These are phyloP conservation scores for Discostella stelligeroides DNA, from an alignment of 108 stramenopile genomes.

Conservation along the genomic window DNA sequence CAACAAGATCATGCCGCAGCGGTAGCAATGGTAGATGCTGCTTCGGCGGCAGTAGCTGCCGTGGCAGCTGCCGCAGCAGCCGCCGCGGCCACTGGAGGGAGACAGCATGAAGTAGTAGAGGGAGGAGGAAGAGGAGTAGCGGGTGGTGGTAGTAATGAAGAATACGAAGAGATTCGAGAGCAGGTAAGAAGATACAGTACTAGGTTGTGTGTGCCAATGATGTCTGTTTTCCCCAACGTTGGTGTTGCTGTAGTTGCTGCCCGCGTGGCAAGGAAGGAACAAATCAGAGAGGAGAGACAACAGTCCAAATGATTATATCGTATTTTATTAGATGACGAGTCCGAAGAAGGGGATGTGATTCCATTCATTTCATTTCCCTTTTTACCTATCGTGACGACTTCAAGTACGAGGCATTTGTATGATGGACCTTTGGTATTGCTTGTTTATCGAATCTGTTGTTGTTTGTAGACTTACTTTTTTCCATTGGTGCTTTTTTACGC, in stretches of 20 bases:
- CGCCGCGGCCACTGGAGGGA: no score
- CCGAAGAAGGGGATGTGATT: neutral
- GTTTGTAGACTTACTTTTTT: no score
- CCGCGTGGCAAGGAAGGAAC: neutral
- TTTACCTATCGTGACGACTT: constrained; percentile 16
- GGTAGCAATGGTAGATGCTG: no score
- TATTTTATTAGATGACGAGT: constrained; percentile 22
- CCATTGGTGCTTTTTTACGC: neutral
- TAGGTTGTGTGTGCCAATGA: no score
- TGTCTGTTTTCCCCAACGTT: neutral
- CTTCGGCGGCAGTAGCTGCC: no score
- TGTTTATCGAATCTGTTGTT: no score
- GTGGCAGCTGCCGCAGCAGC: no score
- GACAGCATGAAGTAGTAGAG: no score
- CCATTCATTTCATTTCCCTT: constrained; percentile 12
- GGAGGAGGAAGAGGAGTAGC: no score
- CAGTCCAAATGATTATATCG: constrained; percentile 12
- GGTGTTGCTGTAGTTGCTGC: neutral
- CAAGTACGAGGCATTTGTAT: constrained; percentile 19
- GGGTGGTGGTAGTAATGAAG: constrained; percentile 60
- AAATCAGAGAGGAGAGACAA: neutral
- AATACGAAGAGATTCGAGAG: constrained; percentile 80
- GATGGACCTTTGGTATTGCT: constrained; percentile 18
- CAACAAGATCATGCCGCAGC: no score
- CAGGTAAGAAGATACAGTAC: constrained; percentile 58